These are phyloP conservation scores for Aspergillus haitiensis DNA, from an alignment of 495 filamentous ascomycete species.

Conservation along the genomic window DNA sequence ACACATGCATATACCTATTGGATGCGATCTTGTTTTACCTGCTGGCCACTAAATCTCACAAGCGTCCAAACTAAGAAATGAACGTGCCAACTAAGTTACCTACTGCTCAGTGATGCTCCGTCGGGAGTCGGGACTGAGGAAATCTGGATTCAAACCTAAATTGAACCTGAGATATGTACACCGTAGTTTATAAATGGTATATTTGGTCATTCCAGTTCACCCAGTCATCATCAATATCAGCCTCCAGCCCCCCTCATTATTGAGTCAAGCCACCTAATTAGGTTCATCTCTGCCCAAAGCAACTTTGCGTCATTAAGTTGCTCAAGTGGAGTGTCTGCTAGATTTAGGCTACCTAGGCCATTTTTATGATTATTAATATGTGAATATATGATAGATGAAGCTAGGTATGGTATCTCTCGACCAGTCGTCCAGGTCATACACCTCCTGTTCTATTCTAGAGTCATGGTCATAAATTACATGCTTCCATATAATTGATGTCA, in stretches of 20 bases:
- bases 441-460: too few species aligned
- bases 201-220: neutral
- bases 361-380: too few species aligned
- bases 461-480: neutral
- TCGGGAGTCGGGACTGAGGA: neutral
- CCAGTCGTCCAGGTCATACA: too few species aligned
- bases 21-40: too few species aligned
- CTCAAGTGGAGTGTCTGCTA: too few species aligned
- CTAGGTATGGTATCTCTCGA: too few species aligned
- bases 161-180: neutral
- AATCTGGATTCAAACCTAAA: constrained; percentile 3
- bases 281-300: constrained; percentile 1
- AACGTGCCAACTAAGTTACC: neutral
- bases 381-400: too few species aligned
- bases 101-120: too few species aligned
- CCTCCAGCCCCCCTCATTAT: neutral
- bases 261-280: neutral
- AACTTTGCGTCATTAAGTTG: neutral
- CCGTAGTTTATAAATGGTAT: neutral
- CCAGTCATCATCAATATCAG: neutral
- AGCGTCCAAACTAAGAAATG: neutral
- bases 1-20: too few species aligned
- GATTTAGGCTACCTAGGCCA: too few species aligned
- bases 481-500: neutral
- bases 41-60: neutral